These are phyloP conservation scores for Sanghuangporus sanghuang DNA, from an alignment of 1,284 basidiomycete species.

Conservation along the genomic window DNA sequence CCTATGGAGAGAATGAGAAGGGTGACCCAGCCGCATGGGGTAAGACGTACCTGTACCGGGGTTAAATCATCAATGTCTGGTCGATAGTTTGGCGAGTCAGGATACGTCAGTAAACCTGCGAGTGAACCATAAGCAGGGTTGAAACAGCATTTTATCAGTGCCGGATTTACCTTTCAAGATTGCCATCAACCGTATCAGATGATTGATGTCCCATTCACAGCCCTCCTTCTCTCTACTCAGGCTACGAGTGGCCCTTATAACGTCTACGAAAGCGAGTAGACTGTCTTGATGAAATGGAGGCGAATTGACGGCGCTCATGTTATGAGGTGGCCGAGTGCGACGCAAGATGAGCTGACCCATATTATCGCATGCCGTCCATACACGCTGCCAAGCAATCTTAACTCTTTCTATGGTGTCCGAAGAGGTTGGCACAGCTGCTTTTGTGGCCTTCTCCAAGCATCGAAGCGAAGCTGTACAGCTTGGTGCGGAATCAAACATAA, in stretches of 20 bases:
- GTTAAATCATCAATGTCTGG: slow-evolving; percentile 83
- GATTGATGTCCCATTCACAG: slow-evolving; percentile 59
- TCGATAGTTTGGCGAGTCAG: slow-evolving; percentile 78
- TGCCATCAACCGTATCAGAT: slow-evolving; percentile 63
- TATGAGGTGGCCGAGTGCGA: slow-evolving; percentile 21
- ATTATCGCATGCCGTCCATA: slow-evolving; percentile 67
- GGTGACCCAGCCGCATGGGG: neutral
- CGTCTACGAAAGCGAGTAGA: slow-evolving; percentile 74
- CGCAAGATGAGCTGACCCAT: slow-evolving; percentile 55
- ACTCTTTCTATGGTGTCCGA: slow-evolving; percentile 40
- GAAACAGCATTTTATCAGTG: slow-evolving; percentile 18
- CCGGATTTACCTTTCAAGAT: slow-evolving; percentile 65
- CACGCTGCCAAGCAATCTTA: slow-evolving; percentile 48
- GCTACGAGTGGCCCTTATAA: slow-evolving; percentile 55
- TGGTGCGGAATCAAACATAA: slow-evolving; percentile 60
- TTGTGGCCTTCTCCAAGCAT: slow-evolving; percentile 75
- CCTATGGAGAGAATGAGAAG: slow-evolving; percentile 33
- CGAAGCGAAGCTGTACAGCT: slow-evolving; percentile 78
- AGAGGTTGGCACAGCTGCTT: slow-evolving; percentile 40
- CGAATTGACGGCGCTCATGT: slow-evolving; percentile 17
- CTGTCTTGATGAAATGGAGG: slow-evolving; percentile 82
- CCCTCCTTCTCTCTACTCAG: slow-evolving; percentile 43
- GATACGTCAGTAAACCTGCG: slow-evolving; percentile 74
- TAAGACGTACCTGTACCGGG: slow-evolving; percentile 66
- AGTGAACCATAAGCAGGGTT: slow-evolving; percentile 3